phyloP scores from a whole-genome alignment of 495 filamentous ascomycete genomes.

The Talaromyces thailandensis region DNA sequence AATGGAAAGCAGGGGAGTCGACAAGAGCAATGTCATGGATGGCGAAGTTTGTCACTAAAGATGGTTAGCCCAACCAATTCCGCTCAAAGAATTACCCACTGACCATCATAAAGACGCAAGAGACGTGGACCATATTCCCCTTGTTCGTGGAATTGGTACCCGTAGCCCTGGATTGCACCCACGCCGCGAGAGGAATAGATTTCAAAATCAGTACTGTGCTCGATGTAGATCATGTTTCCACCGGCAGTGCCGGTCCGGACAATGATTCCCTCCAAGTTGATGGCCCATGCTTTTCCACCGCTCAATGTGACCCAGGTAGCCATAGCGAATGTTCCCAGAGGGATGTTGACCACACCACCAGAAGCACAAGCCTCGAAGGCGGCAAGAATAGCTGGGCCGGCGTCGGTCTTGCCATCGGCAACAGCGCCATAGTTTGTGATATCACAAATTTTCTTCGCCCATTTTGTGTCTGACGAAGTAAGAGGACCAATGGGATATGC shows the following conservation, averaged over 20 bases:
- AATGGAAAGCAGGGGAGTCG: conserved; percentile 25
- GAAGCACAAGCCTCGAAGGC: conserved; percentile 21
- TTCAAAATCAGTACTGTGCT: conserved; percentile 21
- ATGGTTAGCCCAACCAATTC: not conserved
- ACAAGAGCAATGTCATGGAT: conserved; percentile 28
- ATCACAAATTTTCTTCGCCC: conserved; percentile 15
- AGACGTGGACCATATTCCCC: conserved; percentile 20
- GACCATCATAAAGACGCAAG: conserved; percentile 19
- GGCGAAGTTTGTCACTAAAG: conserved; percentile 19
- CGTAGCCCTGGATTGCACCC: conserved; percentile 23
- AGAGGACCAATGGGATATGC: conserved; percentile 9
- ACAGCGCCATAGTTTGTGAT: conserved; percentile 16
- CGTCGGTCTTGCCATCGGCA: conserved; percentile 17
- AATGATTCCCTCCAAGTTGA: conserved; percentile 26
- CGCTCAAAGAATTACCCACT: conserved; percentile 9
- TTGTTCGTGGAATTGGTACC: conserved; percentile 21
- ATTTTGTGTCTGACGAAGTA: conserved; percentile 13
- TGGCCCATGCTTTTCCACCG: conserved; percentile 20
- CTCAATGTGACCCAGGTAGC: conserved; percentile 23
- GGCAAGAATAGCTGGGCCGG: conserved; percentile 19
- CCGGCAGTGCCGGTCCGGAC: conserved; percentile 23
- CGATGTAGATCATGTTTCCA: conserved; percentile 28
- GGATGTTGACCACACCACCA: conserved; percentile 23
- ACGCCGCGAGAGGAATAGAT: conserved; percentile 15
- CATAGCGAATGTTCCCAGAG: conserved; percentile 16